phyloP scores from a whole-genome alignment of 2,329 filamentous ascomycete species.

The Colletotrichum scovillei region DNA sequence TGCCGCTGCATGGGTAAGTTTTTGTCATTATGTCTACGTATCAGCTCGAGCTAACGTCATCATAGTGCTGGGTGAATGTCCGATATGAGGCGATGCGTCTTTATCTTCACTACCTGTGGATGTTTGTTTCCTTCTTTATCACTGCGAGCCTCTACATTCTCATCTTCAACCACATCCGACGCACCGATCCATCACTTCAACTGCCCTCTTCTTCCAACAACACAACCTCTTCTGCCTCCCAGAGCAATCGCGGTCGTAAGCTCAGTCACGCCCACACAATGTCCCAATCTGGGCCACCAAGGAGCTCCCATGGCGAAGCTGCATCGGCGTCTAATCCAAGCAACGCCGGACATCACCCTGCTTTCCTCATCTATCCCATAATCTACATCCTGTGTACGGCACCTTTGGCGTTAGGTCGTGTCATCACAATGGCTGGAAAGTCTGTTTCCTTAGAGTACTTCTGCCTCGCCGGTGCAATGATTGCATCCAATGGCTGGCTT shows the following conservation, averaged over 20 bases:
- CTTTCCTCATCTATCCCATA: slow-evolving; percentile 69
- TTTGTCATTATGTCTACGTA: slow-evolving; percentile 64
- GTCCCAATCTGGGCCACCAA: background rate
- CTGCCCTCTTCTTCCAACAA: slow-evolving; percentile 26
- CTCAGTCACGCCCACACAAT: background rate
- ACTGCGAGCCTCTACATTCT: slow-evolving; percentile 53
- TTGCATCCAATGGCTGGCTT: slow-evolving; percentile 59
- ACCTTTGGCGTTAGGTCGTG: slow-evolving; percentile 68
- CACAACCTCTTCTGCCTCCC: slow-evolving; percentile 11
- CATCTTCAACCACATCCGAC: slow-evolving; percentile 54
- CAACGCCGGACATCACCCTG: slow-evolving; percentile 24
- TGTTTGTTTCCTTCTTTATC: slow-evolving; percentile 56
- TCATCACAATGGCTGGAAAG: slow-evolving; percentile 64
- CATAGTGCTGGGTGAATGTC: slow-evolving; percentile 70
- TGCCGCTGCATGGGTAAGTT: slow-evolving; percentile 64
- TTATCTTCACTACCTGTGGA: slow-evolving; percentile 72
- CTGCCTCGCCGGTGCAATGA: slow-evolving; percentile 62
- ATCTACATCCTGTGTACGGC: slow-evolving; percentile 72
- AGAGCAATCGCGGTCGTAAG: background rate
- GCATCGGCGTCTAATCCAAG: background rate
- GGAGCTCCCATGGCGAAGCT: background rate
- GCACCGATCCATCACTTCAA: slow-evolving; percentile 41
- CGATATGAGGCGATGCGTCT: slow-evolving; percentile 64
- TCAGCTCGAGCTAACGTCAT: slow-evolving; percentile 68
- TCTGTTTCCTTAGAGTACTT: slow-evolving; percentile 60